These are phyloP conservation scores for Meredithiella fracta DNA, from an alignment of 2,329 filamentous ascomycete genomes.

Conservation along the genomic window DNA sequence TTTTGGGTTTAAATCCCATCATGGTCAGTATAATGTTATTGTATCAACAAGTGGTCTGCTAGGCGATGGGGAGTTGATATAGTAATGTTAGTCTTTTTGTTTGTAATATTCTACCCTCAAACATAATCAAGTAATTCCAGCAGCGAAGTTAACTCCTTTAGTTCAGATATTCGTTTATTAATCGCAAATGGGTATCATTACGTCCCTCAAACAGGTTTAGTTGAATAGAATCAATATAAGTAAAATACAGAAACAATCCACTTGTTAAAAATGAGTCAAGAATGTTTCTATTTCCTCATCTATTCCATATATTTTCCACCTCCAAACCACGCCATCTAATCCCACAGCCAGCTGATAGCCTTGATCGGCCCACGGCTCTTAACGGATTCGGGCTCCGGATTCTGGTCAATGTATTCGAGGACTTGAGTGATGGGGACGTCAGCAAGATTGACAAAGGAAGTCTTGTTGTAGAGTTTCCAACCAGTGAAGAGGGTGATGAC, in stretches of 20 bases:
- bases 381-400: conserved; percentile 4
- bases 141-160: too few relatives aligned
- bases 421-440: conserved; percentile 37
- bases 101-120: too few relatives aligned
- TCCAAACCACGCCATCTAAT: too few relatives aligned
- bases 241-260: conserved; percentile 8
- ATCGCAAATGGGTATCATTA: conserved; percentile 11
- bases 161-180: neutral
- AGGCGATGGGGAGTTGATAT: too few relatives aligned
- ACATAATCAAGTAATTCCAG: too few relatives aligned
- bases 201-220: conserved; percentile 7
- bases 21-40: too few relatives aligned
- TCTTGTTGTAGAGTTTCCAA: conserved; percentile 52
- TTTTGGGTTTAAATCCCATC: too few relatives aligned
- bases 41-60: too few relatives aligned
- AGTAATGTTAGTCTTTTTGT: too few relatives aligned
- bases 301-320: neutral
- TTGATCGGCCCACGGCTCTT: conserved; percentile 8
- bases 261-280: conserved; percentile 10
- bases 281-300: neutral
- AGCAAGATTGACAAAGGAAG: conserved; percentile 34
- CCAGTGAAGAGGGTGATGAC: conserved; percentile 38
- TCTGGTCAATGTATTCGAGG: conserved; percentile 25
- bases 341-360: conserved; percentile 12
- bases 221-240: conserved; percentile 12